A percentile compares a stretch with the other conserved stretches of the same genome.
phyloP scores from a whole-genome alignment of 345 rosid species.

The Hypericum perforatum region DNA sequence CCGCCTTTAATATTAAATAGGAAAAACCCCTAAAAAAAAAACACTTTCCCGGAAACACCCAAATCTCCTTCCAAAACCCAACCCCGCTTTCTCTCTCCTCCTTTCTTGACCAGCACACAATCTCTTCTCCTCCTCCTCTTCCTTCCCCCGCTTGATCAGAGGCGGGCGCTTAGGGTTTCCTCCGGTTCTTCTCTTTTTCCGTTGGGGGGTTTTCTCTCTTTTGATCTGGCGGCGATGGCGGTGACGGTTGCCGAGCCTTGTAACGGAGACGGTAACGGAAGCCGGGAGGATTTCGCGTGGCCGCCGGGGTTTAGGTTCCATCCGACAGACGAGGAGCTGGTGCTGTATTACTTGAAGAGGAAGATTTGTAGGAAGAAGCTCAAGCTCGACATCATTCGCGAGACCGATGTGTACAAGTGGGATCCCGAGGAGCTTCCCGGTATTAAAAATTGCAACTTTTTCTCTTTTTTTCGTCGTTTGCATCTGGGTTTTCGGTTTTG shows the following conservation, averaged over 20 bases:
- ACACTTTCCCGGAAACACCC: too few species aligned
- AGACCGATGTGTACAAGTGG: conserved; percentile 78
- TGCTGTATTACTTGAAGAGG: conserved; percentile 64
- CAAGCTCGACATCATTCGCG: conserved; percentile 51
- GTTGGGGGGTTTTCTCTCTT: not conserved
- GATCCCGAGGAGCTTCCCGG: conserved; percentile 94
- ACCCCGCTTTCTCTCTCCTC: too few species aligned
- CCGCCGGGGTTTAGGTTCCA: conserved; percentile 94
- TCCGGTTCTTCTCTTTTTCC: too few species aligned
- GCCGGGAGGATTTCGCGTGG: conserved; percentile 30
- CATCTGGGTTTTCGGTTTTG: too few species aligned
- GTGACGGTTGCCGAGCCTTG: conserved; percentile 14
- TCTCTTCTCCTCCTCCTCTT: too few species aligned
- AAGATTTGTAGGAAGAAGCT: conserved; percentile 56
- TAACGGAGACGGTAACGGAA: conserved; percentile 11
- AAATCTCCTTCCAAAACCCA: too few species aligned
- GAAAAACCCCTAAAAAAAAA: too few species aligned
- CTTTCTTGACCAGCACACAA: too few species aligned
- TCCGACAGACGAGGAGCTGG: conserved; percentile 89
- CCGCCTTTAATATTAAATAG: too few species aligned
- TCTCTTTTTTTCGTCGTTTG: too few species aligned
- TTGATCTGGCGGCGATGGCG: conserved; percentile 13
- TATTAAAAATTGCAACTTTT: conserved; percentile 9
- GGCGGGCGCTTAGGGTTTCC: too few species aligned
- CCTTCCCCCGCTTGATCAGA: too few species aligned